Percentiles rank a stretch among this genome's conserved stretches.
phyloP scores from a whole-genome alignment of 495 filamentous ascomycete genomes.

The Cenococcum geophilum region DNA sequence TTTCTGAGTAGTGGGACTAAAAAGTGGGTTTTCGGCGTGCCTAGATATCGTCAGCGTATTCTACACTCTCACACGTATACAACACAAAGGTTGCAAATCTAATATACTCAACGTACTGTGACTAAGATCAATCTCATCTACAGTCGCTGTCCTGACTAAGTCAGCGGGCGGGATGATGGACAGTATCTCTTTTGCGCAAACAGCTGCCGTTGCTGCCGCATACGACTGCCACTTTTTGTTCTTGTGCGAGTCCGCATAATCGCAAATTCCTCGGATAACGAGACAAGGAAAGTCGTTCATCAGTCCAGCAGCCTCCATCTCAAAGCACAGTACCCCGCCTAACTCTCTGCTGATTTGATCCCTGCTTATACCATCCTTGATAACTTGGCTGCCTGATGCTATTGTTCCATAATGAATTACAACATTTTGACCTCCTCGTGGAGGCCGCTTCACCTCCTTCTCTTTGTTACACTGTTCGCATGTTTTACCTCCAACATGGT shows the following conservation, averaged over 20 bases:
- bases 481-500: neutral
- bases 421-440: conserved; percentile 9
- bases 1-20: neutral
- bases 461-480: neutral
- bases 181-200: too few species aligned
- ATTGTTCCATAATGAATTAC: conserved; percentile 27
- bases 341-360: conserved; percentile 17
- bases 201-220: too few species aligned
- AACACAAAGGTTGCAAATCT: too few species aligned
- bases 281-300: conserved; percentile 22
- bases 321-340: conserved; percentile 19
- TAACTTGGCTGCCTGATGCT: conserved; percentile 26
- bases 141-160: too few species aligned
- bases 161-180: too few species aligned
- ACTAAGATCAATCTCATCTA: too few species aligned
- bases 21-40: neutral
- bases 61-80: too few species aligned
- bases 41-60: neutral
- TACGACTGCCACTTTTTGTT: too few species aligned
- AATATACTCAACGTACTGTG: too few species aligned
- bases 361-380: conserved; percentile 13
- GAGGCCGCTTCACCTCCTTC: neutral
- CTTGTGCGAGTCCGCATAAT: too few species aligned
- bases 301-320: too few species aligned
- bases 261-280: conserved; percentile 28